These are phyloP conservation scores for Chenopodium formosanum DNA, from an alignment of 148 eudicot species.

Conservation along the genomic window DNA sequence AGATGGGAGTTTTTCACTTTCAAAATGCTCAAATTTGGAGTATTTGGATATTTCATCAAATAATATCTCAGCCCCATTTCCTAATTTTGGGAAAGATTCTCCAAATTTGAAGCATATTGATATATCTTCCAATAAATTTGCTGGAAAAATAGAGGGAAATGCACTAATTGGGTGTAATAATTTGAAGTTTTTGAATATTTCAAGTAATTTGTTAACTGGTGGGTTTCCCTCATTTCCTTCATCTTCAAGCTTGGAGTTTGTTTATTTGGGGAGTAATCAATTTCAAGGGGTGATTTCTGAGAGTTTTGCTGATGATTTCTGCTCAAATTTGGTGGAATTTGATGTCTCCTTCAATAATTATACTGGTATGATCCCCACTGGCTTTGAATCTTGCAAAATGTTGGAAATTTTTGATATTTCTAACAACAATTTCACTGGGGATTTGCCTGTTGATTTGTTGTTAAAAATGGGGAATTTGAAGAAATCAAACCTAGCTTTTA, in stretches of 20 bases:
- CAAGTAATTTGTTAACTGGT: slow-evolving; percentile 46
- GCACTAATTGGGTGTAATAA: slow-evolving; percentile 31
- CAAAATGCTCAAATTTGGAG: slow-evolving; percentile 44
- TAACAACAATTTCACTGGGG: slow-evolving; percentile 71
- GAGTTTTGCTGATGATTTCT: slow-evolving; percentile 41
- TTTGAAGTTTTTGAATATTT: slow-evolving; percentile 55
- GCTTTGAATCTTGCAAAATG: slow-evolving; percentile 53
- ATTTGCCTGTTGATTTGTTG: slow-evolving; percentile 62
- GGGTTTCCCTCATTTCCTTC: slow-evolving; percentile 38
- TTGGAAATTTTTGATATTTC: slow-evolving; percentile 57
- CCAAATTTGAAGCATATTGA: slow-evolving; percentile 52
- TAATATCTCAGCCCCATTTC: slow-evolving; percentile 54
- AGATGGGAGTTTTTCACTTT: slow-evolving; percentile 41
- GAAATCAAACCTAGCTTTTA: slow-evolving; percentile 41
- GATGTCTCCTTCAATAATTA: slow-evolving; percentile 67
- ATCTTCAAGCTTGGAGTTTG: slow-evolving; percentile 30
- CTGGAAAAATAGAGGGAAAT: slow-evolving; percentile 35
- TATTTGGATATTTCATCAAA: slow-evolving; percentile 63
- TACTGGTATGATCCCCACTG: slow-evolving; percentile 63
- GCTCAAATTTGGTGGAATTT: slow-evolving; percentile 50
- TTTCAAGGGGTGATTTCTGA: slow-evolving; percentile 47
- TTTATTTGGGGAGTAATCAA: slow-evolving; percentile 46
- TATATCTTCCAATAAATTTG: slow-evolving; percentile 64
- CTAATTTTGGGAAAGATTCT: slow-evolving; percentile 38
- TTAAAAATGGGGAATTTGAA: slow-evolving; percentile 50